Conservation (phyloP, 2,329 filamentous ascomycete genomes). For the Fusarium mundagurra region DNA sequence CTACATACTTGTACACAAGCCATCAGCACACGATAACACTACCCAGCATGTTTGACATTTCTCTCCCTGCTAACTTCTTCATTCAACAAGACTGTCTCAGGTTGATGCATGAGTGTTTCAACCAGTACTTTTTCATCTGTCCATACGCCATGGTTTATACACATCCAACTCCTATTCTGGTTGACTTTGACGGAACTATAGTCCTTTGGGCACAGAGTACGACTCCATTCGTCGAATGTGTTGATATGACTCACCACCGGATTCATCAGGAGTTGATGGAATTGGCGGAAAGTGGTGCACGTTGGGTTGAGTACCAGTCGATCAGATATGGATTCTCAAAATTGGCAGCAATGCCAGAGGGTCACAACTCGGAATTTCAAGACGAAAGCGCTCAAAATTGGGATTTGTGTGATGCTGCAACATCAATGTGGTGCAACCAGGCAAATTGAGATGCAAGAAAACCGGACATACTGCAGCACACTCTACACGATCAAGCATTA, state of each 20-base stretch:
- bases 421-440: background rate
- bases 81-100: background rate
- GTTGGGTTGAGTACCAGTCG: conserved; percentile 5
- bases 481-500: background rate
- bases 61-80: background rate
- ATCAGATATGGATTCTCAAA: conserved; percentile 8
- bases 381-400: background rate
- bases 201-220: conserved; percentile 14
- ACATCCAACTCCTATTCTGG: conserved; percentile 4
- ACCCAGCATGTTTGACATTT: background rate
- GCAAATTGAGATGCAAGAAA: background rate
- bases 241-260: conserved; percentile 9
- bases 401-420: background rate
- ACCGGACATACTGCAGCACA: background rate
- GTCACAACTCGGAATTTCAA: background rate
- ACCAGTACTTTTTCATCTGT: background rate
- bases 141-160: background rate
- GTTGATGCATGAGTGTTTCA: background rate
- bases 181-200: background rate
- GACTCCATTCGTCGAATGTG: background rate
- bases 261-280: conserved; percentile 4
- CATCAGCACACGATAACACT: background rate
- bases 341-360: background rate
- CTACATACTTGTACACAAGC: too few relatives aligned
- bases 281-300: conserved; percentile 18